These are phyloP conservation scores for Ehretia macrophylla DNA, from an alignment of 257 asterid genomes.

Conservation along the genomic window DNA sequence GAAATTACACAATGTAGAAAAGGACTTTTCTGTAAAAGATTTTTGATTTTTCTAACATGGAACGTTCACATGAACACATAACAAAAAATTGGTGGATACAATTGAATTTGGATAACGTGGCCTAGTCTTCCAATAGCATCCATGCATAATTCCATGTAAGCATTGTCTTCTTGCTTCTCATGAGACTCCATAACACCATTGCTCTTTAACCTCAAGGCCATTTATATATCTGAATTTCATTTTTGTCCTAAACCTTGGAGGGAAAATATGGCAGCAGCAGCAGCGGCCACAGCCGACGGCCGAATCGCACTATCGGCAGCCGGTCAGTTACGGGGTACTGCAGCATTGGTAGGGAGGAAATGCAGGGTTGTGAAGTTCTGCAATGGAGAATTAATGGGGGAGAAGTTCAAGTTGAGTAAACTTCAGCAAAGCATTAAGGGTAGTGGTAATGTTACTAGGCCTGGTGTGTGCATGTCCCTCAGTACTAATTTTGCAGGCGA, in stretches of 20 bases:
- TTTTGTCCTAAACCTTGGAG: constrained; percentile 9
- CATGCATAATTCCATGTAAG: constrained; percentile 58
- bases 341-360: constrained; percentile 31
- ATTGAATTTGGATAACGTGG: constrained; percentile 65
- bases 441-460: constrained; percentile 22
- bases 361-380: constrained; percentile 42
- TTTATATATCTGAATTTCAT: constrained; percentile 11
- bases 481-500: constrained; percentile 65
- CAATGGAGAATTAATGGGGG: constrained; percentile 77
- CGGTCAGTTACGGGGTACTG: constrained; percentile 30
- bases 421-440: constrained; percentile 29
- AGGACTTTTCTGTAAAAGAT: constrained; percentile 24
- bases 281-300: constrained; percentile 46
- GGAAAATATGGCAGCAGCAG: constrained; percentile 56
- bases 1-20: constrained; percentile 6
- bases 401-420: constrained; percentile 43
- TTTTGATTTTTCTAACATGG: constrained; percentile 14
- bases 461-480: constrained; percentile 50
- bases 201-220: constrained; percentile 6
- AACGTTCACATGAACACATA: constrained; percentile 47
- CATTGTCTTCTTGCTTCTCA: constrained; percentile 3
- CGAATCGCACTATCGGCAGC: constrained; percentile 50
- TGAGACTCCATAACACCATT: neutral
- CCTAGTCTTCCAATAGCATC: constrained; percentile 41
- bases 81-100: constrained; percentile 56